Conservation (phyloP, 1,139 yeast genomes). For the Pichia sp. region DNA sequence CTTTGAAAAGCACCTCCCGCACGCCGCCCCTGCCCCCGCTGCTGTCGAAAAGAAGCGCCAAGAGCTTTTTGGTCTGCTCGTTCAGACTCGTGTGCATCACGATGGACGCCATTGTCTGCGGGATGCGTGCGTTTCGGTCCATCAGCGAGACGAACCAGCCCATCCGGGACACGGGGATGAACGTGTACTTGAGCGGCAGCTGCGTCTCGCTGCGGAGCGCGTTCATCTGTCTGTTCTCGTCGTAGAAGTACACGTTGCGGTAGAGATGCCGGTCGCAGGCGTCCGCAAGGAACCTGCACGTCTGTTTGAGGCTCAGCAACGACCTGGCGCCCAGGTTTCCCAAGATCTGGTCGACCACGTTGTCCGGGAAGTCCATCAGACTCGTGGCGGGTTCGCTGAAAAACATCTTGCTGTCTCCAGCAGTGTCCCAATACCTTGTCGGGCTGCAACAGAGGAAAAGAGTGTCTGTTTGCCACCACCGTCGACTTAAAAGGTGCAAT, state of each 20-base stretch:
- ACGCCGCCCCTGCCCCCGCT: background rate
- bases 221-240: background rate
- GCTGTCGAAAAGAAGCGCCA: background rate
- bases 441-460: too few species aligned
- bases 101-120: background rate
- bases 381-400: background rate
- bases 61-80: background rate
- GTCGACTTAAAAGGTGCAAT: too few species aligned
- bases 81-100: background rate
- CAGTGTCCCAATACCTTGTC: too few species aligned
- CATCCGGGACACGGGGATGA: constrained; percentile 2
- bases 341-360: constrained; percentile 10
- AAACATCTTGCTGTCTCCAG: too few species aligned
- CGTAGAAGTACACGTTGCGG: constrained; percentile 10
- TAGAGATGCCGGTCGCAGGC: constrained; percentile 3
- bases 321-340: constrained; percentile 2
- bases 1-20: background rate
- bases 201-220: background rate
- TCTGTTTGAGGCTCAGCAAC: background rate
- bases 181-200: background rate
- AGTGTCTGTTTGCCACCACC: too few species aligned
- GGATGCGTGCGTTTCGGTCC: background rate
- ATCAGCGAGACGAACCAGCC: background rate
- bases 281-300: constrained; percentile 6
- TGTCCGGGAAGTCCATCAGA: constrained; percentile 11